phyloP scores from a whole-genome alignment of 2,329 filamentous ascomycete species.

The Didymosphaeria variabile region DNA sequence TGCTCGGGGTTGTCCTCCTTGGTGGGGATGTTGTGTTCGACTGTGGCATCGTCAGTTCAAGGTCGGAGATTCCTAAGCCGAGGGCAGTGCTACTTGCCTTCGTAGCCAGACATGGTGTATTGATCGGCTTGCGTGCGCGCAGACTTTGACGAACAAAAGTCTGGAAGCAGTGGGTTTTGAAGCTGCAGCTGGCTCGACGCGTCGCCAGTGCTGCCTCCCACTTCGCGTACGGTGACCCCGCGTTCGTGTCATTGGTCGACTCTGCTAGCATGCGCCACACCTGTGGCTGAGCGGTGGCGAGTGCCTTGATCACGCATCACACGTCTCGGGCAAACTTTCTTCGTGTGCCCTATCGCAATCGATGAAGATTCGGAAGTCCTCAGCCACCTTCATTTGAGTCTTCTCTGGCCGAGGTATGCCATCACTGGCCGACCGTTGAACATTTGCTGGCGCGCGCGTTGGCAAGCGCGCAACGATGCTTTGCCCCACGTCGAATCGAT shows the following conservation, averaged over 20 bases:
- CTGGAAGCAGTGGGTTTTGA: constrained; percentile 16
- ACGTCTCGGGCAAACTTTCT: neutral
- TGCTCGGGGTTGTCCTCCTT: constrained; percentile 48
- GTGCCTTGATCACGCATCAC: neutral
- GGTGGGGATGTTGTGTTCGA: constrained; percentile 59
- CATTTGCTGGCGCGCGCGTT: constrained; percentile 3
- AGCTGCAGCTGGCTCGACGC: constrained; percentile 13
- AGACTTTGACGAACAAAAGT: constrained; percentile 7
- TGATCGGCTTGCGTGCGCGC: neutral
- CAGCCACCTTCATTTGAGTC: neutral
- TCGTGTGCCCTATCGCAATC: neutral
- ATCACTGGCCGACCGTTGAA: neutral
- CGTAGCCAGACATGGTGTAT: constrained; percentile 56
- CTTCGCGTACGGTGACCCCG: constrained; percentile 13
- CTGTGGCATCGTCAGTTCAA: constrained; percentile 40
- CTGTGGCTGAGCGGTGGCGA: constrained; percentile 11
- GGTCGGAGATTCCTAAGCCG: constrained; percentile 6
- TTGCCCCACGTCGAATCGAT: constrained; percentile 9
- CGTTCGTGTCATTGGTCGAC: neutral
- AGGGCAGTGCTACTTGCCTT: constrained; percentile 45
- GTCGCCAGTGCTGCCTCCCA: constrained; percentile 16
- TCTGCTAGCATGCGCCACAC: neutral
- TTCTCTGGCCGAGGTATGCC: neutral
- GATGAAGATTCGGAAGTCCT: neutral
- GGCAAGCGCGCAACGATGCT: neutral